These are phyloP conservation scores for Kuraishia borneana DNA, from an alignment of 805 yeast genomes.

Conservation along the genomic window DNA sequence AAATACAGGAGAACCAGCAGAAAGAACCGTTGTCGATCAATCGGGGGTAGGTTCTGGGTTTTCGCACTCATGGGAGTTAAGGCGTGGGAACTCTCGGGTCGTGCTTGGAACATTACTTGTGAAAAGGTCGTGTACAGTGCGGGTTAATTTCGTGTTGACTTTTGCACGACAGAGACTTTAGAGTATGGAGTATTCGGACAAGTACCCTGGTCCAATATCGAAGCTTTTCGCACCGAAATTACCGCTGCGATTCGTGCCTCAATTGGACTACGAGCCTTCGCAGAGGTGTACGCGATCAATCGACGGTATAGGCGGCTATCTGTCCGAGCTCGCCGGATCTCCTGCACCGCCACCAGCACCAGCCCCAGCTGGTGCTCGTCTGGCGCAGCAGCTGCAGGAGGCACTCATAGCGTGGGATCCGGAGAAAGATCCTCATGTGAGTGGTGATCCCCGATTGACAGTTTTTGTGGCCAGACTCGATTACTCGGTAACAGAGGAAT, in stretches of 20 bases:
- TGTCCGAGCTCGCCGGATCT: constrained; percentile 16
- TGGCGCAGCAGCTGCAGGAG: constrained; percentile 20
- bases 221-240: constrained; percentile 45
- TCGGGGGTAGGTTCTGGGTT: constrained; percentile 11
- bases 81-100: no score
- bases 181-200: no score
- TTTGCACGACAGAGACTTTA: no score
- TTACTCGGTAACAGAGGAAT: constrained; percentile 54
- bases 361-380: no score
- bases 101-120: no score
- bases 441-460: constrained; percentile 69
- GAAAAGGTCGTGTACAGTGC: no score
- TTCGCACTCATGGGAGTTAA: background rate
- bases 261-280: constrained; percentile 38
- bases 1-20: constrained; percentile 67
- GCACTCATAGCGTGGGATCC: constrained; percentile 42
- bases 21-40: constrained; percentile 66
- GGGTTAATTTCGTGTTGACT: no score
- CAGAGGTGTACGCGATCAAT: constrained; percentile 34
- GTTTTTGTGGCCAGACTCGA: constrained; percentile 68
- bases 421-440: constrained; percentile 38
- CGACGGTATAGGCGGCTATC: constrained; percentile 30
- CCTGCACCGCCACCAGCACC: constrained; percentile 10
- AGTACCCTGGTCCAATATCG: background rate
- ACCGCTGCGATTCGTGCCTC: constrained; percentile 38